Evolutionary conservation across 257 asterid genomes (phyloP).

Genomic region (Capsicum rhomboideum): DNA sequence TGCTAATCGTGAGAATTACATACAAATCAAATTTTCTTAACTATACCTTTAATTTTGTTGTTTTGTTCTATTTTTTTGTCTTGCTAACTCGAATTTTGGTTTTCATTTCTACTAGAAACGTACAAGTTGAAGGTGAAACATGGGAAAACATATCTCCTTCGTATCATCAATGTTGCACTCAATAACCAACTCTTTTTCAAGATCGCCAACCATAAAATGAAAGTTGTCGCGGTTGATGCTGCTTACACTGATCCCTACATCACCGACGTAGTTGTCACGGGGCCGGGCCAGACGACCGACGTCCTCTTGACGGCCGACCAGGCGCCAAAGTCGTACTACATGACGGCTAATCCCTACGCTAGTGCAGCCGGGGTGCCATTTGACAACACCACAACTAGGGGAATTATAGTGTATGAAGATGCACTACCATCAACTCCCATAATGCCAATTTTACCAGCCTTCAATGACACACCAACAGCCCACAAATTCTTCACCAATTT

Average conservation of each 20-base stretch:
- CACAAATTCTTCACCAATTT: conserved; percentile 1
- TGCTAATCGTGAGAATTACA: neutral
- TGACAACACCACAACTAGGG: conserved; percentile 12
- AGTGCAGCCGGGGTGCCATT: conserved; percentile 11
- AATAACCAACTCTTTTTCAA: conserved; percentile 9
- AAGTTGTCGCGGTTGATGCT: conserved; percentile 12
- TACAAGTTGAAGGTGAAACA: conserved; percentile 2
- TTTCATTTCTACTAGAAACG: neutral
- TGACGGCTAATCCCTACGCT: conserved; percentile 7
- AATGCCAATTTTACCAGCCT: conserved; percentile 7
- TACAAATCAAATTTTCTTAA: neutral
- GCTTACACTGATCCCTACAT: neutral
- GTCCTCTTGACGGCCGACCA: conserved; percentile 4
- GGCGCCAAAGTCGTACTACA: neutral
- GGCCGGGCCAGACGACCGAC: conserved; percentile 7
- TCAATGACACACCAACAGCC: conserved; percentile 11
- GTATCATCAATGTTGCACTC: conserved; percentile 14
- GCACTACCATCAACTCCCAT: neutral
- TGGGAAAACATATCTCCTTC: conserved; percentile 2
- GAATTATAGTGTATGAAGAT: neutral
- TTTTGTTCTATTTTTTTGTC: neutral
- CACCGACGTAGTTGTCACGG: neutral
- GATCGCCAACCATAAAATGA: conserved; percentile 1
- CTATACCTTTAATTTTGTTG: neutral
- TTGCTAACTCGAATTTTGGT: neutral